phyloP scores from a whole-genome alignment of 2,329 filamentous ascomycete genomes.

The Neophaeococcomyces mojaviensis region DNA sequence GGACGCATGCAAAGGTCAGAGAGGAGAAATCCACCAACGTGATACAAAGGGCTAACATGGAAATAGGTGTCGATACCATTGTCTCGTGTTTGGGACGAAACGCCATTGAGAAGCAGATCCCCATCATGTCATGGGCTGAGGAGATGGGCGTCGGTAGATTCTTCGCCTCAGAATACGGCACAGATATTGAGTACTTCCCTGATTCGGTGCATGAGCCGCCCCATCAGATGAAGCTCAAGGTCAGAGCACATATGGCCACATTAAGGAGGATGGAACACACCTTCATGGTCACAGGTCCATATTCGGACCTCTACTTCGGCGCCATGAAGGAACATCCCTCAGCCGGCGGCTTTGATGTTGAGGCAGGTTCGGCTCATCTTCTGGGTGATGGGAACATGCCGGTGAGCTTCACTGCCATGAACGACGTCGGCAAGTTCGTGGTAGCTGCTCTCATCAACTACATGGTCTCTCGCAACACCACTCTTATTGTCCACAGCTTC shows the following conservation, averaged over 20 bases:
- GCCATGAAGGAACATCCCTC: constrained; percentile 31
- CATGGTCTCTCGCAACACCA: constrained; percentile 45
- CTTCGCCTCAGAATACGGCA: constrained; percentile 62
- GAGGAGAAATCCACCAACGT: neutral
- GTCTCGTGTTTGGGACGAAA: constrained; percentile 58
- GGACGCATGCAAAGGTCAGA: constrained; percentile 47
- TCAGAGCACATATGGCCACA: constrained; percentile 51
- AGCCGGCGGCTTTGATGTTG: constrained; percentile 53
- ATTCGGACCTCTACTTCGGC: constrained; percentile 55
- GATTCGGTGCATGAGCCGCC: constrained; percentile 55
- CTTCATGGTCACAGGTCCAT: constrained; percentile 64
- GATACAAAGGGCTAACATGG: neutral
- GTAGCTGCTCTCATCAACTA: constrained; percentile 55
- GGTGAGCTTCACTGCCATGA: constrained; percentile 63
- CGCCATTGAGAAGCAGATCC: constrained; percentile 54
- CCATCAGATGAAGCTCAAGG: constrained; percentile 62
- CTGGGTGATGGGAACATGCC: constrained; percentile 55
- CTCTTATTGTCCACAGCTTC: constrained; percentile 64
- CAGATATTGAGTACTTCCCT: constrained; percentile 55
- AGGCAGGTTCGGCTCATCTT: constrained; percentile 51
- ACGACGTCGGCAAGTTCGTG: constrained; percentile 61
- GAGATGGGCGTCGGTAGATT: constrained; percentile 53
- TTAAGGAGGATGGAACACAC: constrained; percentile 51
- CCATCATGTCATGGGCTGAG: constrained; percentile 55
- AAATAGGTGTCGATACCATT: constrained; percentile 53